Percentiles rank a stretch among this genome's conserved stretches.
Evolutionary conservation across 805 yeast genomes (phyloP).

Genomic region (Cyberlindnera veronae): DNA sequence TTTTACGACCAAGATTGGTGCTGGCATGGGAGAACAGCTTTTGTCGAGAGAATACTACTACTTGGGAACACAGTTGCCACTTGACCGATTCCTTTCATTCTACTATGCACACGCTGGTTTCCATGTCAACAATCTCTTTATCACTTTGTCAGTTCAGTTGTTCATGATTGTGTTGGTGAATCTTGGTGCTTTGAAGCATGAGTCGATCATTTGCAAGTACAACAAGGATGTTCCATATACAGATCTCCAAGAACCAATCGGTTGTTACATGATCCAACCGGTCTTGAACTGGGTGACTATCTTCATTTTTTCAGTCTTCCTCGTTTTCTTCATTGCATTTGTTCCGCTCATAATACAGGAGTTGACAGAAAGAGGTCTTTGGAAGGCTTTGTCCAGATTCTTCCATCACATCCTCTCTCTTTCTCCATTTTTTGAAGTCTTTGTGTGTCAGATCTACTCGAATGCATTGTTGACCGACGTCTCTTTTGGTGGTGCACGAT

Average conservation of each 20-base stretch:
- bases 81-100: conserved; percentile 87
- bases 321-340: conserved; percentile 90
- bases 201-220: conserved; percentile 65
- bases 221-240: conserved; percentile 67
- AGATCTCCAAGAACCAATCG: conserved; percentile 69
- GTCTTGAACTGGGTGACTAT: conserved; percentile 88
- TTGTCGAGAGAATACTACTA: conserved; percentile 89
- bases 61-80: conserved; percentile 83
- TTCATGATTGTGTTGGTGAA: conserved; percentile 79
- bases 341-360: conserved; percentile 87
- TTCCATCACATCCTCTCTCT: conserved; percentile 74
- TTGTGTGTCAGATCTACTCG: conserved; percentile 91
- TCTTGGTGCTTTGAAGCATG: conserved; percentile 74
- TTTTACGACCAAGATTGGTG: conserved; percentile 93
- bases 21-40: conserved; percentile 98
- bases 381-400: conserved; percentile 70
- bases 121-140: conserved; percentile 86
- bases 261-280: conserved; percentile 83
- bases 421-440: conserved; percentile 91
- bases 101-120: conserved; percentile 97
- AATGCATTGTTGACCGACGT: conserved; percentile 71
- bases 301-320: conserved; percentile 84
- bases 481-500: conserved; percentile 87
- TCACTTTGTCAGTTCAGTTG: conserved; percentile 80
- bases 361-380: conserved; percentile 76